Evolutionary conservation across 257 asterid species (phyloP).

Genomic region (Vinca minor): DNA sequence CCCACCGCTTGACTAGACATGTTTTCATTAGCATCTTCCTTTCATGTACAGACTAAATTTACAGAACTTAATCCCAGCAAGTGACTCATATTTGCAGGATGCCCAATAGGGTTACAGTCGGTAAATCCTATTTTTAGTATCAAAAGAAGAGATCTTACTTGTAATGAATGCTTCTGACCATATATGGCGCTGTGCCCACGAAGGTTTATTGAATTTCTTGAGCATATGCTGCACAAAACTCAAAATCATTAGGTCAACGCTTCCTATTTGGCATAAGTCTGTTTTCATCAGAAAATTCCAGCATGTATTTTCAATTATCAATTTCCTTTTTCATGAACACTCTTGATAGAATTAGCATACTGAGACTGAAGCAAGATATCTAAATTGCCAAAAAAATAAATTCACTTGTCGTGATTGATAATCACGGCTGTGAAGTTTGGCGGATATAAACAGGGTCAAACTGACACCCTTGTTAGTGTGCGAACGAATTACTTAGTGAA

Average conservation of each 20-base stretch:
- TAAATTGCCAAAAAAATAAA: background rate
- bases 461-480: too few relatives aligned
- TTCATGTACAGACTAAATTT: too few relatives aligned
- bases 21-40: too few relatives aligned
- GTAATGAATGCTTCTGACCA: slow-evolving; percentile 86
- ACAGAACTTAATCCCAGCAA: background rate
- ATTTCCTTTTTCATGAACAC: background rate
- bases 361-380: background rate
- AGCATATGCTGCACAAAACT: slow-evolving; percentile 52
- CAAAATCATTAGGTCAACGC: slow-evolving; percentile 6
- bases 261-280: background rate
- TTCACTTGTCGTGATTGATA: background rate
- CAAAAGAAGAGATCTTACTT: slow-evolving; percentile 39
- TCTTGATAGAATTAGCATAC: background rate
- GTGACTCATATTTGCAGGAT: background rate
- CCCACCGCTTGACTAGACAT: too few relatives aligned
- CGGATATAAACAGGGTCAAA: background rate
- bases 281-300: background rate
- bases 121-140: background rate
- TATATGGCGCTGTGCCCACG: slow-evolving; percentile 61
- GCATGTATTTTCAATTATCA: background rate
- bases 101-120: background rate
- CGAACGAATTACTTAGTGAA: background rate
- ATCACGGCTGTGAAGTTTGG: background rate
- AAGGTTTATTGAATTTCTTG: slow-evolving; percentile 63